phyloP scores from a whole-genome alignment of 129 eudicot genomes.

The Lonicera japonica region DNA sequence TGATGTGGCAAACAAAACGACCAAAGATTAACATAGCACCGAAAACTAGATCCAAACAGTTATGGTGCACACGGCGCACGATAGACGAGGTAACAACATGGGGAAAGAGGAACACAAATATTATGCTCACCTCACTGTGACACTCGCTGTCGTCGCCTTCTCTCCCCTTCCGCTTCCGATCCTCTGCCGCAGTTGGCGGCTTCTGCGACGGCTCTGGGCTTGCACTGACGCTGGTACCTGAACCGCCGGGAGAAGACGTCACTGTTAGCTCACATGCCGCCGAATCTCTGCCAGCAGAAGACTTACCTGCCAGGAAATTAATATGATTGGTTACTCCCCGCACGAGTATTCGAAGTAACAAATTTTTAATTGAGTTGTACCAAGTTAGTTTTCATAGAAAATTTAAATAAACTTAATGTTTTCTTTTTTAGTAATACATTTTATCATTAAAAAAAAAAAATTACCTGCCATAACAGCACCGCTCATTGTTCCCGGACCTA shows the following conservation, averaged over 20 bases:
- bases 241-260: constrained; percentile 26
- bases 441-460: no score
- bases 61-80: neutral
- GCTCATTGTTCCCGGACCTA: constrained; percentile 9
- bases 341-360: no score
- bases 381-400: no score
- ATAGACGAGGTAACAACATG: neutral
- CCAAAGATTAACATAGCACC: neutral
- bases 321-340: no score
- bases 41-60: neutral
- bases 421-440: no score
- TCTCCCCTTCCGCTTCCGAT: constrained; percentile 35
- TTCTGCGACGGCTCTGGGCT: constrained; percentile 22
- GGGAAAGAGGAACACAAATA: neutral
- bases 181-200: constrained; percentile 22
- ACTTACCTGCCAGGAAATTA: constrained; percentile 1
- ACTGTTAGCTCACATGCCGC: constrained; percentile 17
- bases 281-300: constrained; percentile 5
- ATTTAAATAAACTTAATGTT: no score
- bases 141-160: constrained; percentile 42
- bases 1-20: neutral
- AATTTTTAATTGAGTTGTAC: no score
- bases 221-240: constrained; percentile 13
- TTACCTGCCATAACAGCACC: neutral
- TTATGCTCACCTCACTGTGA: constrained; percentile 54